Percentiles rank a stretch among this genome's conserved stretches.
Evolutionary conservation across 108 stramenopile genomes (phyloP).

Genomic region (Pseudonitzschia pungens): DNA sequence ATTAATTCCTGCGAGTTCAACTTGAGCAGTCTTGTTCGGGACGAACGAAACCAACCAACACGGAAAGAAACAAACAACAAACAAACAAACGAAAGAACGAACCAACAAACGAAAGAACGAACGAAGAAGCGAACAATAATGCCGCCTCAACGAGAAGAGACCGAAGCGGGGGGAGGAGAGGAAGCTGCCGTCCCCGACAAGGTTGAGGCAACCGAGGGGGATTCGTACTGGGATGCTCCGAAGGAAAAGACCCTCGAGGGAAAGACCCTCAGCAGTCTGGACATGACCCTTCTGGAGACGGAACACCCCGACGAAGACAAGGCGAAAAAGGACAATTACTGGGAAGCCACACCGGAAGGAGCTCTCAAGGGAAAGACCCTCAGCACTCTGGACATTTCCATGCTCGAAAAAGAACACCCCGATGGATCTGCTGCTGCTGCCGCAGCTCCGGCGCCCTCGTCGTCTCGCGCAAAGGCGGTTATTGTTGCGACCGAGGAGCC

Average conservation of each 20-base stretch:
- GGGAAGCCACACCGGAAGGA: conserved; percentile 14
- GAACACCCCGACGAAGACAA: conserved; percentile 1
- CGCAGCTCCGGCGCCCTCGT: background rate
- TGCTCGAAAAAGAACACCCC: background rate
- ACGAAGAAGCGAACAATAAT: no score
- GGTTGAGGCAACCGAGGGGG: background rate
- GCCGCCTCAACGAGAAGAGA: background rate
- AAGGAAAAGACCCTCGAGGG: conserved; percentile 15
- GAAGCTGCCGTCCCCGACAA: background rate
- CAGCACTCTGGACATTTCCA: background rate
- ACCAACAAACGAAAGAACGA: no score
- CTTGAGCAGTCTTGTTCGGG: no score
- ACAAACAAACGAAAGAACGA: no score
- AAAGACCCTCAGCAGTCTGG: conserved; percentile 21
- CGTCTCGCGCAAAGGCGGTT: background rate
- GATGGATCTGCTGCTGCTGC: background rate
- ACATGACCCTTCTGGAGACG: conserved; percentile 10
- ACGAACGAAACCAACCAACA: no score
- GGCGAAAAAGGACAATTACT: conserved; percentile 6
- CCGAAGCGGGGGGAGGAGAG: background rate
- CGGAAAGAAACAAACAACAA: no score
- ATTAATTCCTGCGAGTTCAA: no score
- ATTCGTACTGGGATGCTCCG: conserved; percentile 34
- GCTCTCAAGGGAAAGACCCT: conserved; percentile 11
- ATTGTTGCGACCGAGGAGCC: background rate